A percentile compares a stretch with the other conserved stretches of the same genome.
Evolutionary conservation across 139 green algal species (phyloP).

Genomic region (Pleodorina starrii): DNA sequence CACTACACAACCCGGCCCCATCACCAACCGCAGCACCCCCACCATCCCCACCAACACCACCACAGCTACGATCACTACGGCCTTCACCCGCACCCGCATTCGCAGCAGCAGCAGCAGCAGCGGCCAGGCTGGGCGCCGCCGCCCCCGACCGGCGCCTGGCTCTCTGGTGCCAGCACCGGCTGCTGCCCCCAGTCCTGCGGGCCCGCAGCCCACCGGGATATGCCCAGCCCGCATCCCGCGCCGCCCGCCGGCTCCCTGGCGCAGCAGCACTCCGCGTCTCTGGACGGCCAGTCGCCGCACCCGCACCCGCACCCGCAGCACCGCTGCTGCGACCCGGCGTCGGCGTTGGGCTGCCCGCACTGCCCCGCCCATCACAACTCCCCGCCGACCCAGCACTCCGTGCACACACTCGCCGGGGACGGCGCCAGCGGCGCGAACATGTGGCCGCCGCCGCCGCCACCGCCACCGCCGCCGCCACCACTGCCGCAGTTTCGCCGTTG

Average conservation of each 20-base stretch:
- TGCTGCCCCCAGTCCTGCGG: neutral
- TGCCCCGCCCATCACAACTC: neutral
- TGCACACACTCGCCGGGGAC: neutral
- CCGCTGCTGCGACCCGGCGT: neutral
- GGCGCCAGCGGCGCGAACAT: neutral
- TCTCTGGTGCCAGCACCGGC: neutral
- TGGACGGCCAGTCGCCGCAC: neutral
- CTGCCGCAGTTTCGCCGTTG: neutral
- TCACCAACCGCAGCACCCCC: neutral
- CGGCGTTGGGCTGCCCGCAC: too few species aligned
- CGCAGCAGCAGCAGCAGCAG: neutral
- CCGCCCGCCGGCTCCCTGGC: neutral
- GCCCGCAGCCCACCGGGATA: neutral
- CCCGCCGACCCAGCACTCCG: neutral
- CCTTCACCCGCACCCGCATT: neutral
- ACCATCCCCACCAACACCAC: neutral
- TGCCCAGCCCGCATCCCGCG: neutral
- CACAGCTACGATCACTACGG: neutral
- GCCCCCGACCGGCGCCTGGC: neutral
- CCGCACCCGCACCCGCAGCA: neutral
- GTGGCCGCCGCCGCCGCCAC: neutral
- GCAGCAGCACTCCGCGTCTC: neutral
- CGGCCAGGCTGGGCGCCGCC: neutral
- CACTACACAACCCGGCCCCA: too few species aligned
- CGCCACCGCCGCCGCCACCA: too few species aligned